Evolutionary conservation across 2,329 filamentous ascomycete species (phyloP).

Genomic region (Blastomyces silverae): DNA sequence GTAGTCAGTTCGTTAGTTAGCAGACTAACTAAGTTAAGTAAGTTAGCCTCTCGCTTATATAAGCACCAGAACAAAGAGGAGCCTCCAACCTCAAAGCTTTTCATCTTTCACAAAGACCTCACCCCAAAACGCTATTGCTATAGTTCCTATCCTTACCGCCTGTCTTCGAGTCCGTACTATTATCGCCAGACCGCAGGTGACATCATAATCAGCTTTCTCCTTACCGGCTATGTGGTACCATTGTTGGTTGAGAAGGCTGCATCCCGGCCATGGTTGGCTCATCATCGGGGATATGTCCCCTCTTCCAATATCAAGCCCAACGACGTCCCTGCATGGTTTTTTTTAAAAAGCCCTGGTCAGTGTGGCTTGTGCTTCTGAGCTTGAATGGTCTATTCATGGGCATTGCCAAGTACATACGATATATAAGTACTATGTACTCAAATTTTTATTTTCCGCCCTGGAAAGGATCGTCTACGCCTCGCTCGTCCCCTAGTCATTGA

Average conservation of each 20-base stretch:
- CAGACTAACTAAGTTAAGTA: too few relatives aligned
- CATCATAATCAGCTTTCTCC: neutral
- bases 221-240: conserved; percentile 5
- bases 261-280: neutral
- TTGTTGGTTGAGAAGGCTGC: conserved; percentile 3
- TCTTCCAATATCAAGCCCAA: conserved; percentile 2
- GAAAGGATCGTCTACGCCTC: conserved; percentile 11
- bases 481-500: conserved; percentile 4
- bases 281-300: neutral
- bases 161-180: neutral
- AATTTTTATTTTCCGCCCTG: conserved; percentile 8
- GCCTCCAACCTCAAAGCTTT: conserved; percentile 4
- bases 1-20: too few relatives aligned
- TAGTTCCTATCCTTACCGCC: conserved; percentile 7
- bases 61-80: conserved; percentile 8
- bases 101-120: conserved; percentile 7
- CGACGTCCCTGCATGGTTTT: conserved; percentile 7
- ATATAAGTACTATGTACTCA: conserved; percentile 6
- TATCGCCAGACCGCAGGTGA: conserved; percentile 5
- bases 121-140: conserved; percentile 8
- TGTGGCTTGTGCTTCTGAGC: conserved; percentile 1
- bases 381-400: conserved; percentile 7
- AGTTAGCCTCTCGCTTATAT: neutral
- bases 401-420: conserved; percentile 2
- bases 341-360: neutral